phyloP scores from a whole-genome alignment of 805 yeast genomes.

The Nakazawaea wickerhamii region DNA sequence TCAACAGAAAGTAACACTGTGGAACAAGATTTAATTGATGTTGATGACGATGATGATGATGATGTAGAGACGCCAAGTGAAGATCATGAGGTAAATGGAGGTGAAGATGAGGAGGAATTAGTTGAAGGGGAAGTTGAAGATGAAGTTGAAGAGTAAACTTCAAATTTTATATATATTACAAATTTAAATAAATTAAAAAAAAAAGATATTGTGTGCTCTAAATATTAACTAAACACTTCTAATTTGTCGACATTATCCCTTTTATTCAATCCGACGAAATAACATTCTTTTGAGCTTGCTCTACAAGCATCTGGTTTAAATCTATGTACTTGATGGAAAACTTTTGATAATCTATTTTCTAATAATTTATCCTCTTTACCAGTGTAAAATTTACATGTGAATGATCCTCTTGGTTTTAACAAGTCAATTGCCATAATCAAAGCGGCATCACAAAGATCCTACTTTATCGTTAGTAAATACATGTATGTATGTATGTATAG shows the following conservation, averaged over 20 bases:
- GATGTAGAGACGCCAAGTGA: slow-evolving; percentile 13
- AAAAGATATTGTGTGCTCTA: too few species aligned
- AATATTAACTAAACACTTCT: slow-evolving; percentile 33
- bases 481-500: too few species aligned
- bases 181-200: neutral
- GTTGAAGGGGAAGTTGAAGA: slow-evolving; percentile 19
- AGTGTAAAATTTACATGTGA: slow-evolving; percentile 79
- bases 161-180: neutral
- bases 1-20: slow-evolving; percentile 6
- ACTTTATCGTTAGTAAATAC: slow-evolving; percentile 3
- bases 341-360: slow-evolving; percentile 50
- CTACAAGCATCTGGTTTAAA: slow-evolving; percentile 83
- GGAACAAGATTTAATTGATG: slow-evolving; percentile 33
- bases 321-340: slow-evolving; percentile 59
- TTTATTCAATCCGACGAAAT: slow-evolving; percentile 64
- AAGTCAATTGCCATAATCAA: slow-evolving; percentile 66
- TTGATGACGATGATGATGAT: slow-evolving; percentile 27
- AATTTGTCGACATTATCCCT: slow-evolving; percentile 35
- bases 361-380: slow-evolving; percentile 72
- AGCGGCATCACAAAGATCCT: slow-evolving; percentile 90
- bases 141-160: slow-evolving; percentile 14
- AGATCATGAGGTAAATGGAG: slow-evolving; percentile 14
- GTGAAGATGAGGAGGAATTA: slow-evolving; percentile 17
- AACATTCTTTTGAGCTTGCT: slow-evolving; percentile 74
- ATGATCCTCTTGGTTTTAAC: slow-evolving; percentile 63